Percentiles rank a stretch among this genome's conserved stretches.
Conservation (phyloP, 495 filamentous ascomycete genomes). For the Melanomma pulvis-pyrius region DNA sequence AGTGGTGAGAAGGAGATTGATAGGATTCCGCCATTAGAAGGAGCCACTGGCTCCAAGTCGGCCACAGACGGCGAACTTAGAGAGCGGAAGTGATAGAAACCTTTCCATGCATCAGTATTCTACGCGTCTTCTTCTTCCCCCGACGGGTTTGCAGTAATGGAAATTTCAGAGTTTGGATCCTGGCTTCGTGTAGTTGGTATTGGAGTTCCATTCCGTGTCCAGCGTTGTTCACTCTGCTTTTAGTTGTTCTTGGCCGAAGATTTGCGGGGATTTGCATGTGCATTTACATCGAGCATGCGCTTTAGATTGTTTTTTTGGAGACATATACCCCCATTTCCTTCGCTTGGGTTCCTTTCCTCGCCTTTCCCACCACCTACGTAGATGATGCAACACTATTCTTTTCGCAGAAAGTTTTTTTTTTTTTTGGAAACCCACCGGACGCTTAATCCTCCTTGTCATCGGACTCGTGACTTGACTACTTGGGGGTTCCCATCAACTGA, state of each 20-base stretch:
- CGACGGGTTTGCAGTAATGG: constrained; percentile 3
- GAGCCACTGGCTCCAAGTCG: constrained; percentile 23
- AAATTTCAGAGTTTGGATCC: not conserved
- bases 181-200: not conserved
- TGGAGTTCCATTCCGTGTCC: too few relatives aligned
- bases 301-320: constrained; percentile 4
- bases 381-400: too few relatives aligned
- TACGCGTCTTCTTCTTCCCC: not conserved
- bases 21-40: constrained; percentile 30
- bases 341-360: constrained; percentile 1
- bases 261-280: not conserved
- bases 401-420: too few relatives aligned
- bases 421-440: too few relatives aligned
- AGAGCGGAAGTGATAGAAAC: constrained; percentile 16
- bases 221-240: not conserved
- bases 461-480: too few relatives aligned
- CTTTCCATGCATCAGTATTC: not conserved
- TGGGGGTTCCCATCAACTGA: too few relatives aligned
- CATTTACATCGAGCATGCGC: not conserved
- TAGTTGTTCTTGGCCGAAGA: not conserved
- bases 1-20: constrained; percentile 5
- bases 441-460: too few relatives aligned
- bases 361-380: not conserved
- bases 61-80: constrained; percentile 9
- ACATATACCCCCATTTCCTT: constrained; percentile 28